Percentiles rank a stretch among this genome's conserved stretches.
phyloP scores from a whole-genome alignment of 1,284 basidiomycete genomes.

The Leucoagaricus sp. region DNA sequence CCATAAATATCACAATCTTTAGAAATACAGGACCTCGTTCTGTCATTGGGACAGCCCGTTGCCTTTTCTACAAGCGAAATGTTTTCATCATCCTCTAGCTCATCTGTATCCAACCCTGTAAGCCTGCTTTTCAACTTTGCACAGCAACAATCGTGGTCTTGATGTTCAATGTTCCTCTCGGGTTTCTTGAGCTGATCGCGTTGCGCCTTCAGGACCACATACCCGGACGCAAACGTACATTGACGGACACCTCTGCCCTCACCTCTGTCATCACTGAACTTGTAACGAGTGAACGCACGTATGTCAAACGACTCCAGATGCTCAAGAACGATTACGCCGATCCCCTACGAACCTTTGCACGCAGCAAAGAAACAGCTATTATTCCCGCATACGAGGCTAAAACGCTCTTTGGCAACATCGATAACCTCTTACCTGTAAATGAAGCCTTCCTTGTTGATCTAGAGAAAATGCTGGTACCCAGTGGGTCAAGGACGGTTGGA shows the following conservation, averaged over 20 bases:
- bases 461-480: conserved; percentile 69
- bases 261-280: conserved; percentile 75
- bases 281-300: conserved; percentile 75
- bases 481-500: conserved; percentile 57
- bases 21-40: conserved; percentile 80
- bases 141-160: no score
- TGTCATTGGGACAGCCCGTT: conserved; percentile 70
- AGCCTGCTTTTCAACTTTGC: conserved; percentile 26
- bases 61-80: conserved; percentile 43
- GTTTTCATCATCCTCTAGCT: conserved; percentile 41
- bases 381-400: conserved; percentile 91
- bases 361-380: conserved; percentile 82
- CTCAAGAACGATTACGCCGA: conserved; percentile 87
- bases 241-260: conserved; percentile 64
- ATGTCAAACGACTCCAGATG: conserved; percentile 72
- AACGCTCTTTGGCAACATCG: conserved; percentile 91
- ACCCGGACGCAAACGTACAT: conserved; percentile 53
- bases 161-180: not conserved
- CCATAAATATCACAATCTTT: conserved; percentile 11
- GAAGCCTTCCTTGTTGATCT: conserved; percentile 86
- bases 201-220: conserved; percentile 37
- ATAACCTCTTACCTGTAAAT: conserved; percentile 85
- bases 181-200: conserved; percentile 15
- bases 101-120: conserved; percentile 41
- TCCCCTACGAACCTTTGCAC: conserved; percentile 84